Evolutionary conservation across 495 filamentous ascomycete genomes (phyloP).

Genomic region (Paragyromitra xinjiangensis): DNA sequence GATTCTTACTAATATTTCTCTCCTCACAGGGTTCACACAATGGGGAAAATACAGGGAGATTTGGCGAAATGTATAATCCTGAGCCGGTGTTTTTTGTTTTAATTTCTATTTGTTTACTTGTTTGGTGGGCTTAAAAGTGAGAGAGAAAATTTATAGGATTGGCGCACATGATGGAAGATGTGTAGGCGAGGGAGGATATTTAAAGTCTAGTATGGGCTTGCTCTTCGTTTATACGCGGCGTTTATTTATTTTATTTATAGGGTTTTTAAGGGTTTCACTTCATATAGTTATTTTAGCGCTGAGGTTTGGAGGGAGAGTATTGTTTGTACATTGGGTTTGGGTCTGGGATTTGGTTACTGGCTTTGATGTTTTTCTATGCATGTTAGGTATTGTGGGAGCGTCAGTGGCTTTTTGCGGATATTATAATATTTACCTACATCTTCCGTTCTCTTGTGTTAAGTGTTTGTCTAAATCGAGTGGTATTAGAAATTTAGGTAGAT

Average conservation of each 20-base stretch:
- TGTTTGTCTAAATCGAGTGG: too few species aligned
- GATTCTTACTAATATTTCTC: constrained; percentile 6
- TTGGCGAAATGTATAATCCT: constrained; percentile 57
- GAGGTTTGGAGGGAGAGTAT: not conserved
- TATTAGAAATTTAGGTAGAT: too few species aligned
- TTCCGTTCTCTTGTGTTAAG: not conserved
- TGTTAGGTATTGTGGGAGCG: not conserved
- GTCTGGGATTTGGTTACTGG: not conserved
- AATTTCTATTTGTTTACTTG: constrained; percentile 7
- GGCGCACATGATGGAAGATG: constrained; percentile 18
- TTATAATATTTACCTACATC: not conserved
- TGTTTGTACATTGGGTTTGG: not conserved
- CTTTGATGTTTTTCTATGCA: not conserved
- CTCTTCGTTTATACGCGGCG: constrained; percentile 45
- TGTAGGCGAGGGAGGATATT: constrained; percentile 8
- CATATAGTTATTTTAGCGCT: not conserved
- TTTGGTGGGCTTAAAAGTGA: constrained; percentile 13
- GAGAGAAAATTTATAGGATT: constrained; percentile 15
- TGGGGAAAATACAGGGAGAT: constrained; percentile 62
- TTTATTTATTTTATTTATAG: constrained; percentile 34
- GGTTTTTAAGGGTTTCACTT: constrained; percentile 15
- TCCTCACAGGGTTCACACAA: constrained; percentile 58
- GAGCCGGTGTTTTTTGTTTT: not conserved
- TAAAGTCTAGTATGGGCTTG: not conserved
- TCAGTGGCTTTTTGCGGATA: not conserved